Evolutionary conservation across 2,329 filamentous ascomycete genomes (phyloP), one percentile per base, ranked within the genome.

Genomic region (Ascochyta viciae-villosae): DNA sequence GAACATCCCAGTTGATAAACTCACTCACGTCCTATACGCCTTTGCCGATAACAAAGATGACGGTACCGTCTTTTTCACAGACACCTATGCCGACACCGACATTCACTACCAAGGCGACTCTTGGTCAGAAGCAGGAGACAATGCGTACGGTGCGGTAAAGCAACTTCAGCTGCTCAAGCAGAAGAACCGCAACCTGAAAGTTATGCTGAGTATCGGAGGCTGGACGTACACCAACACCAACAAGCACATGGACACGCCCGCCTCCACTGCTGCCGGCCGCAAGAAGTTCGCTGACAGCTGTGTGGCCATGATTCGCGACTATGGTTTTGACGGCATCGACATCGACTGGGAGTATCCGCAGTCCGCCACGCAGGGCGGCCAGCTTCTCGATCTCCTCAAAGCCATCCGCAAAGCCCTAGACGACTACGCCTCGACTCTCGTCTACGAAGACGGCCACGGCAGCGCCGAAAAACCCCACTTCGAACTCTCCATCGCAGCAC

Each of bases 21-120:
- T 97, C 38, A 98, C 93, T 0, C 94, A 98, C 71, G 78, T 98
- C 4, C 85, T 97, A 15, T 97, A 97, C 68, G 84, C 93, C 15
- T 98, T 98, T 77, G 94, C 91, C 70, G 96, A 97, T 73, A 85
- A 96, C 55, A 84, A 86, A 3, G 90, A 94, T 3, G 86, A 84
- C 29, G 94, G 94, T 45, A 91, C 96, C 76, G 92, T 76, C 39
- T 57, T 67, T 41, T 48, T 73, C 9, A 70, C 64, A 4, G 70
- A 74, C 53, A 56, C 51, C 4, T 73, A 65, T 44, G 65, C 70
- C 7, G 70, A 73, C 38, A 57, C 78, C 1, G 80, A 92, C 49
- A 91, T 89, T 68, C 88, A 87, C 68, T 72, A 65, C 27, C 27
- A 47, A 1, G 79, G 76, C 12, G 90, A 94, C 71, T 89, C 85